phyloP scores from a whole-genome alignment of 1,284 basidiomycete species.

The Tylopilus sp. region DNA sequence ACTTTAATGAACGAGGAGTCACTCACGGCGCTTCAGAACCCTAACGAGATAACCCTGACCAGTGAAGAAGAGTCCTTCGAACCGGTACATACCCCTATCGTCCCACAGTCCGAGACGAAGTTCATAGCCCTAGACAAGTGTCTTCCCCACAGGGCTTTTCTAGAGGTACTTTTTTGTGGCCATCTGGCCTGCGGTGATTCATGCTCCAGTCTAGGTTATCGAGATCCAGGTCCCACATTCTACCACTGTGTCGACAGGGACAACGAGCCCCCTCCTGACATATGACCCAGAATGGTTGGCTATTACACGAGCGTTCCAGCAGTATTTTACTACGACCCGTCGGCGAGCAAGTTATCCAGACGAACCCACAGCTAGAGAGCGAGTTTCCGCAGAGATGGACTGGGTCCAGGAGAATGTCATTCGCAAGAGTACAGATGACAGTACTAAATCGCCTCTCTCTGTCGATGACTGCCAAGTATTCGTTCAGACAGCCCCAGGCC shows the following conservation, averaged over 20 bases:
- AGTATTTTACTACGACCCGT: constrained; percentile 60
- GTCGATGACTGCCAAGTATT: constrained; percentile 66
- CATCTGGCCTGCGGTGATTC: constrained; percentile 1
- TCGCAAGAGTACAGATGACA: constrained; percentile 32
- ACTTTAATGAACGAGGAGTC: not conserved
- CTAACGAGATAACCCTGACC: constrained; percentile 68
- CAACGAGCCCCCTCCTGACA: constrained; percentile 40
- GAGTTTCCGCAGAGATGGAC: constrained; percentile 60
- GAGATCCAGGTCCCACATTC: constrained; percentile 46
- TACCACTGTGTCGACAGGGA: constrained; percentile 4
- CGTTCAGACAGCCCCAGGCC: constrained; percentile 68
- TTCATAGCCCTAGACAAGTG: constrained; percentile 97
- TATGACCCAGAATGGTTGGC: constrained; percentile 95
- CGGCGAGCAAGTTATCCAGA: constrained; percentile 58
- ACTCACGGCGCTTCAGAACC: constrained; percentile 40
- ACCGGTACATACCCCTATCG: constrained; percentile 34
- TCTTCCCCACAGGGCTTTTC: constrained; percentile 73
- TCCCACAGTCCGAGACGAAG: constrained; percentile 47
- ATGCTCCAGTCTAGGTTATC: constrained; percentile 51
- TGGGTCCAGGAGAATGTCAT: constrained; percentile 62
- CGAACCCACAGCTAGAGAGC: constrained; percentile 49
- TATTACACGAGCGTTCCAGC: constrained; percentile 83
- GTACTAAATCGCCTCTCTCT: constrained; percentile 17
- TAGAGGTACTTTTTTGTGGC: constrained; percentile 61
- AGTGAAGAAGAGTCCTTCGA: constrained; percentile 54